phyloP scores from a whole-genome alignment of 176 grass and related monocot species.

The Coix lacrymajobi region DNA sequence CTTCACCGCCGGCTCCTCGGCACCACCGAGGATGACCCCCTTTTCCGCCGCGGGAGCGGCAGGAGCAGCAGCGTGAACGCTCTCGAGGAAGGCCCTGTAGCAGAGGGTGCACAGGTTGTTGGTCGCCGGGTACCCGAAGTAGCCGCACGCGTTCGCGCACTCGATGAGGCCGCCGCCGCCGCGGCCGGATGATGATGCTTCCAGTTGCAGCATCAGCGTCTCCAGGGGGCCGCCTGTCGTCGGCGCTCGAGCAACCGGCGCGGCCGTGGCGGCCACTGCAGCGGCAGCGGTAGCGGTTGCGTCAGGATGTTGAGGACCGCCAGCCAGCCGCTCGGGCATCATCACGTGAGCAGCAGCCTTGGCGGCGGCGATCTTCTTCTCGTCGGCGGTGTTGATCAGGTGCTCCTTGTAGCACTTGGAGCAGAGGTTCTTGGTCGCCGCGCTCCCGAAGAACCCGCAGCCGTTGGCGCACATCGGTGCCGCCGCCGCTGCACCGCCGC shows the following conservation, averaged over 20 bases:
- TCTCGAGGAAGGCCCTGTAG: constrained; percentile 17
- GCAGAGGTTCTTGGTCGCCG: constrained; percentile 29
- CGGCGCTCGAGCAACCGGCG: not conserved
- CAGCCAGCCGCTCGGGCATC: not conserved
- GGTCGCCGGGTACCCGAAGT: constrained; percentile 33
- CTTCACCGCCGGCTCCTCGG: not conserved
- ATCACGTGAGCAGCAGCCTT: not conserved
- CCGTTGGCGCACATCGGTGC: constrained; percentile 22
- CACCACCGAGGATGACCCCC: not conserved
- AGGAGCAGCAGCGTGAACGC: not conserved
- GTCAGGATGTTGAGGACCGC: not conserved
- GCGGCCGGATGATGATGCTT: accelerated
- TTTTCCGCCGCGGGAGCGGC: not conserved
- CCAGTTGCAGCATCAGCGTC: not conserved
- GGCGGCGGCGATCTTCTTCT: not conserved
- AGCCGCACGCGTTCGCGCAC: constrained; percentile 38
- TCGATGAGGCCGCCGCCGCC: not conserved
- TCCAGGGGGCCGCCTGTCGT: not conserved
- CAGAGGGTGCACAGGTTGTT: constrained; percentile 40
- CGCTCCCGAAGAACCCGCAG: constrained; percentile 47
- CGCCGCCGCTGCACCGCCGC: not conserved
- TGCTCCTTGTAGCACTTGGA: constrained; percentile 40
- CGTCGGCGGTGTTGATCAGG: not conserved
- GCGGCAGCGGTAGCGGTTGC: not conserved
- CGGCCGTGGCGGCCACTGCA: not conserved